Evolutionary conservation across 495 filamentous ascomycete genomes (phyloP).

Genomic region (Annulohypoxylon moriforme): DNA sequence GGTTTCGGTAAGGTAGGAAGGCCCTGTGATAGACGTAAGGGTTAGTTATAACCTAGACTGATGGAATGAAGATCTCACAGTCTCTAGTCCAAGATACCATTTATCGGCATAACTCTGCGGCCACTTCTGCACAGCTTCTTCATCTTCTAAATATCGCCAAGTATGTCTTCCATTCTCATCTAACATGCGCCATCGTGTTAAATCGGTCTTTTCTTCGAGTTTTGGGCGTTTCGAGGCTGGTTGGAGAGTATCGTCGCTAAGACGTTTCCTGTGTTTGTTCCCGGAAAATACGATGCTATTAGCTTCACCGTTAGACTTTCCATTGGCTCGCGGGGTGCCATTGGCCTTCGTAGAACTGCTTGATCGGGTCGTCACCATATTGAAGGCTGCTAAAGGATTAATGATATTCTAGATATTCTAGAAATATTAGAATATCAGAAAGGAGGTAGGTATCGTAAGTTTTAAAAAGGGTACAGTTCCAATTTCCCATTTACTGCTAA

Average conservation of each 20-base stretch:
- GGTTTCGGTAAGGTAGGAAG: constrained; percentile 77
- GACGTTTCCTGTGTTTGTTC: constrained; percentile 48
- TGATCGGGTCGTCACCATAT: constrained; percentile 44
- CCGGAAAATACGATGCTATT: constrained; percentile 18
- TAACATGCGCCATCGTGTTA: constrained; percentile 82
- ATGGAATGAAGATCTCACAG: constrained; percentile 61
- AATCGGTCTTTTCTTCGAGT: constrained; percentile 72
- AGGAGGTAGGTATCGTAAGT: not conserved
- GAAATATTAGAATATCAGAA: too few species aligned
- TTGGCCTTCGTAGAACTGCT: constrained; percentile 18
- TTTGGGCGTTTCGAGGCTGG: constrained; percentile 50
- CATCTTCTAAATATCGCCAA: constrained; percentile 90
- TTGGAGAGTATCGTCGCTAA: constrained; percentile 37
- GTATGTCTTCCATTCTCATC: constrained; percentile 88
- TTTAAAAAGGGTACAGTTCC: not conserved
- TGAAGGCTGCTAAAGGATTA: not conserved
- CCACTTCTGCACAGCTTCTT: constrained; percentile 80
- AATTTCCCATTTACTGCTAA: constrained; percentile 11
- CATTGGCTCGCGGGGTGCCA: constrained; percentile 22
- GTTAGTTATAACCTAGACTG: constrained; percentile 21
- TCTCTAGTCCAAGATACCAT: constrained; percentile 78
- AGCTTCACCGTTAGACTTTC: constrained; percentile 3
- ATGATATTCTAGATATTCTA: not conserved
- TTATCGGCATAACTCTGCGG: constrained; percentile 87
- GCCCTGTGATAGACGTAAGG: constrained; percentile 58